Conservation (phyloP, 805 yeast species). For the Ogataea nakhonphanomensis region DNA sequence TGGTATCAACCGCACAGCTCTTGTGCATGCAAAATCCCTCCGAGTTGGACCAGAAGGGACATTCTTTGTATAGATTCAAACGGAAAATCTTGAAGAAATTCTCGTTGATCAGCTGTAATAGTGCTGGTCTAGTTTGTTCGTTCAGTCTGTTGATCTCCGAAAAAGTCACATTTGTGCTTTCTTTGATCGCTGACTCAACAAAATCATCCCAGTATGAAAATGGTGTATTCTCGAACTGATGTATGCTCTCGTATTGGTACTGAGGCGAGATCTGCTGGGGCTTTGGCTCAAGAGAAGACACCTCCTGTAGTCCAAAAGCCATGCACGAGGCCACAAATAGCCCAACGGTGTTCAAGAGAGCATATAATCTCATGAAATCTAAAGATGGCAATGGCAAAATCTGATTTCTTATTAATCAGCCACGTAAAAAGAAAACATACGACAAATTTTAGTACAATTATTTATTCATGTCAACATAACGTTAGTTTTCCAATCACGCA, state of each 20-base stretch:
- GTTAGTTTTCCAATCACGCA: slow-evolving; percentile 82
- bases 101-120: slow-evolving; percentile 58
- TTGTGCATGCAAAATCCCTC: slow-evolving; percentile 81
- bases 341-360: not conserved
- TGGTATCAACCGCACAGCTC: slow-evolving; percentile 85
- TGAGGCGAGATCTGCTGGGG: slow-evolving; percentile 25
- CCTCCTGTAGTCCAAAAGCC: slow-evolving; percentile 14
- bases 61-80: slow-evolving; percentile 73
- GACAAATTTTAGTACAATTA: not conserved
- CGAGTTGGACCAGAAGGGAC: slow-evolving; percentile 82
- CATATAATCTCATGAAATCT: slow-evolving; percentile 3
- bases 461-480: slow-evolving; percentile 55
- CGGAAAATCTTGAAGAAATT: slow-evolving; percentile 88
- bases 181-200: slow-evolving; percentile 22
- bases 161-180: slow-evolving; percentile 33
- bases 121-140: slow-evolving; percentile 46
- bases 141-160: slow-evolving; percentile 52
- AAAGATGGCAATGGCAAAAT: slow-evolving; percentile 2
- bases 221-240: slow-evolving; percentile 33
- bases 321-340: not conserved
- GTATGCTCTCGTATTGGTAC: slow-evolving; percentile 25
- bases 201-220: slow-evolving; percentile 26
- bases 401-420: slow-evolving; percentile 1
- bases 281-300: slow-evolving; percentile 23
- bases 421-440: slow-evolving; percentile 7